These are phyloP conservation scores for Adansonia rubrostipa DNA, from an alignment of 441 rosid genomes.

Conservation along the genomic window DNA sequence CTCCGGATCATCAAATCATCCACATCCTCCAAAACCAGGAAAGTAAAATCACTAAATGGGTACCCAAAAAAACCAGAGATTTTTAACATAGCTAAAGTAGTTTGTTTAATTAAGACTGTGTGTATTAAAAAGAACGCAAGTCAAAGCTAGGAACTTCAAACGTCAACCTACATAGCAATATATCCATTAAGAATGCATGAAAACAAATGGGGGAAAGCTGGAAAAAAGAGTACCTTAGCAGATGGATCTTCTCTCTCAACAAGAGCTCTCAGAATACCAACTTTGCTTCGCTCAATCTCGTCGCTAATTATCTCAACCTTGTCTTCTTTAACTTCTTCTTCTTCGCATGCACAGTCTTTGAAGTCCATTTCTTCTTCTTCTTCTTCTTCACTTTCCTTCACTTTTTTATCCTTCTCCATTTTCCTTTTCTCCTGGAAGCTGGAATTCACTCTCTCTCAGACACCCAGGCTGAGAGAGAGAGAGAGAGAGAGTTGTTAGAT, in stretches of 20 bases:
- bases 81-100: background rate
- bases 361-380: conserved; percentile 26
- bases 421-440: background rate
- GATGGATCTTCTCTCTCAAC: conserved; percentile 74
- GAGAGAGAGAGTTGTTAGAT: background rate
- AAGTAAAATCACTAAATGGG: background rate
- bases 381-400: conserved; percentile 17
- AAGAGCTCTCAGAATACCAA: conserved; percentile 76
- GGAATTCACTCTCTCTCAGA: background rate
- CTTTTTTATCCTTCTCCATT: conserved; percentile 30
- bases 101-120: background rate
- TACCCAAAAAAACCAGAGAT: background rate
- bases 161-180: background rate
- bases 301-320: conserved; percentile 38
- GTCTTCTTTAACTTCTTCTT: conserved; percentile 26
- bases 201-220: background rate
- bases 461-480: background rate
- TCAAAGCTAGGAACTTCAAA: background rate
- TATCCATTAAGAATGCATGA: background rate
- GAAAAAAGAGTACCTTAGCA: conserved; percentile 53
- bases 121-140: background rate
- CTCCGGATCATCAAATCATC: conserved; percentile 83
- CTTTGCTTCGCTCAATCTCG: conserved; percentile 72
- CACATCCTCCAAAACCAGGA: conserved; percentile 49
- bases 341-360: conserved; percentile 19